Percentiles rank a stretch among this genome's conserved stretches.
These are phyloP conservation scores for Neurospora crassa DNA, from an alignment of 2,329 filamentous ascomycete species.

Conservation along the genomic window DNA sequence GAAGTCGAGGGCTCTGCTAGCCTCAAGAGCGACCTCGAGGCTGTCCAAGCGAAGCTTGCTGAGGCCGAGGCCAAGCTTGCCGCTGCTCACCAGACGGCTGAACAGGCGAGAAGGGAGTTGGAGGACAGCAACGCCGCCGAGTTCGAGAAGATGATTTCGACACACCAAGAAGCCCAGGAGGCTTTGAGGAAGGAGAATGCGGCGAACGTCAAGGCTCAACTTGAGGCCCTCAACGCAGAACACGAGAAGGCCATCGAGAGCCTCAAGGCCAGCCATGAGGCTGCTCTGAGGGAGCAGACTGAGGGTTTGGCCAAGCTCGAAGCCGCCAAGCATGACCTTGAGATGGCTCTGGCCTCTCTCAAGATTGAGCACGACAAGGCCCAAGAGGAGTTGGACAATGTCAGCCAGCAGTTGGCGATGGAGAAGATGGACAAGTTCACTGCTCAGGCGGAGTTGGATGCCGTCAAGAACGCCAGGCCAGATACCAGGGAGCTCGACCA, in stretches of 20 bases:
- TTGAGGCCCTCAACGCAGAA: conserved; percentile 23
- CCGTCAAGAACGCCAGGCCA: conserved; percentile 43
- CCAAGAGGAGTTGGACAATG: conserved; percentile 37
- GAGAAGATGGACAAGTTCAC: conserved; percentile 53
- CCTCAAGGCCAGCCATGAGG: conserved; percentile 30
- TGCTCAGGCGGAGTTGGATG: conserved; percentile 51
- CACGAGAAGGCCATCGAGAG: conserved; percentile 33
- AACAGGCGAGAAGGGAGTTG: conserved; percentile 30
- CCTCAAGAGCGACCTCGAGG: conserved; percentile 23
- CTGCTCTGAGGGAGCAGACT: conserved; percentile 15
- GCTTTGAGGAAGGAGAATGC: conserved; percentile 35
- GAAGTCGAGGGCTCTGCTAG: conserved; percentile 24
- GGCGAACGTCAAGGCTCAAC: conserved; percentile 30
- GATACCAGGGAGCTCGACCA: conserved; percentile 46
- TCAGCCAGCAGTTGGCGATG: conserved; percentile 45
- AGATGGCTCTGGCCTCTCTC: conserved; percentile 25
- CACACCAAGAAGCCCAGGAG: conserved; percentile 36
- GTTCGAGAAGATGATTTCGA: conserved; percentile 34
- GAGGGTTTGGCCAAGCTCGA: conserved; percentile 28
- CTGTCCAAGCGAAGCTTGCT: conserved; percentile 23
- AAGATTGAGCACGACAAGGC: conserved; percentile 35
- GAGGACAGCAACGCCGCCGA: conserved; percentile 33
- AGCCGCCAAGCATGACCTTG: conserved; percentile 27
- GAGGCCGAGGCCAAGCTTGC: conserved; percentile 26
- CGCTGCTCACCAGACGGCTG: conserved; percentile 21